phyloP scores from a whole-genome alignment of 306 rosid genomes.

The Biancaea sappan region DNA sequence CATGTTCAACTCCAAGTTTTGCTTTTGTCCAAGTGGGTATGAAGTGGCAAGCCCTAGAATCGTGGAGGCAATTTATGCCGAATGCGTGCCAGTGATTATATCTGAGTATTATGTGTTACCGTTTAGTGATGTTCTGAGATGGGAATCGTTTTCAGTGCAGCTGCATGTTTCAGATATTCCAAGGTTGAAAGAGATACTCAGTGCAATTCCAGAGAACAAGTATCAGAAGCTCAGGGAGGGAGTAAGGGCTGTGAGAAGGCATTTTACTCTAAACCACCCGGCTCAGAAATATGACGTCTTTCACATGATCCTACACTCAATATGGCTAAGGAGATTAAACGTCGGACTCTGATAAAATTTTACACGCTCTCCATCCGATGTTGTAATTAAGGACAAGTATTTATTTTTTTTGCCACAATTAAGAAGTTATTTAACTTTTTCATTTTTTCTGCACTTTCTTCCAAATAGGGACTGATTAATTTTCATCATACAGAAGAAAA shows the following conservation, averaged over 20 bases:
- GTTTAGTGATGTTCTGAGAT: conserved; percentile 68
- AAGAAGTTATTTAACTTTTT: neutral
- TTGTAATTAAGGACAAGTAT: neutral
- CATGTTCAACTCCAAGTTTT: conserved; percentile 76
- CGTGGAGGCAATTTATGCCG: conserved; percentile 80
- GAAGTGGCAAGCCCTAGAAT: conserved; percentile 93
- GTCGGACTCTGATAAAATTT: conserved; percentile 40
- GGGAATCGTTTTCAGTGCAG: conserved; percentile 72
- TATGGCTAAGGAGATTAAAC: conserved; percentile 77
- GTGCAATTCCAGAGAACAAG: conserved; percentile 48
- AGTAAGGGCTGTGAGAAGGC: conserved; percentile 64
- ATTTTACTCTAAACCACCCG: conserved; percentile 64
- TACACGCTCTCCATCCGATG: neutral
- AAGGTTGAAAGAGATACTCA: conserved; percentile 59
- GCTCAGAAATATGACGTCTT: conserved; percentile 72
- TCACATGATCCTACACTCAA: conserved; percentile 77
- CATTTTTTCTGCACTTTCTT: neutral
- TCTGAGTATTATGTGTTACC: conserved; percentile 54
- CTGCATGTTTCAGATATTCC: conserved; percentile 67
- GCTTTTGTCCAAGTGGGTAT: conserved; percentile 82
- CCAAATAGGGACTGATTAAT: neutral
- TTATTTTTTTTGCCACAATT: too few species aligned
- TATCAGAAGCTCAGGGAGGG: conserved; percentile 60
- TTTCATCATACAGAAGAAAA: neutral
- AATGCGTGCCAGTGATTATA: conserved; percentile 71